These are phyloP conservation scores for Colletotrichum cuscutae DNA, from an alignment of 2,329 filamentous ascomycete species.

Conservation along the genomic window DNA sequence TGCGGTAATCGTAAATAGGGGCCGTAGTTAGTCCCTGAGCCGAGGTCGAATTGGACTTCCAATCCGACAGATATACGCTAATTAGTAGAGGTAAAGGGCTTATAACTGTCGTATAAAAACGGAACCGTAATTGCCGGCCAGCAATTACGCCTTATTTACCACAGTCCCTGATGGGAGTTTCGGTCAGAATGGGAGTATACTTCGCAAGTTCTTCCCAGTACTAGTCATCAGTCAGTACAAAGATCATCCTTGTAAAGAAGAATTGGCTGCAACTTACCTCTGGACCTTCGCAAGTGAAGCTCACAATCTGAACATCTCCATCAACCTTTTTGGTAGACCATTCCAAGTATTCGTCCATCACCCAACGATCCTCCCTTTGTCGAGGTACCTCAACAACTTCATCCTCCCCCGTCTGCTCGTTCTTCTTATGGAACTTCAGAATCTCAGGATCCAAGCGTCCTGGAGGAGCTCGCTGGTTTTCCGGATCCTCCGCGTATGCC, in stretches of 20 bases:
- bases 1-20: too few relatives aligned
- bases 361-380: background rate
- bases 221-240: background rate
- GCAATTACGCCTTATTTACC: too few relatives aligned
- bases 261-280: background rate
- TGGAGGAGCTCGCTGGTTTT: background rate
- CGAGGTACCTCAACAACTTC: background rate
- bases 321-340: background rate
- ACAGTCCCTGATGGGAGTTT: background rate
- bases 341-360: constrained; percentile 1
- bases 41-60: too few relatives aligned
- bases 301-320: background rate
- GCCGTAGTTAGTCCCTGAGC: too few relatives aligned
- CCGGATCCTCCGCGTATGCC: background rate
- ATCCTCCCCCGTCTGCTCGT: background rate
- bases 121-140: too few relatives aligned
- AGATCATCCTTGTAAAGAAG: background rate
- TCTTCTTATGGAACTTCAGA: background rate
- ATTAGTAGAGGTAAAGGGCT: too few relatives aligned
- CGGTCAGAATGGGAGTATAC: background rate
- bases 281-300: constrained; percentile 3
- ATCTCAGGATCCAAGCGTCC: background rate
- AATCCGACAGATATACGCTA: too few relatives aligned
- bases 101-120: too few relatives aligned
- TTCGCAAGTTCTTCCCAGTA: background rate